Percentiles rank a stretch among this genome's conserved stretches.
Evolutionary conservation across 1,284 basidiomycete genomes (phyloP).

Genomic region (Pseudozyma thailandica): DNA sequence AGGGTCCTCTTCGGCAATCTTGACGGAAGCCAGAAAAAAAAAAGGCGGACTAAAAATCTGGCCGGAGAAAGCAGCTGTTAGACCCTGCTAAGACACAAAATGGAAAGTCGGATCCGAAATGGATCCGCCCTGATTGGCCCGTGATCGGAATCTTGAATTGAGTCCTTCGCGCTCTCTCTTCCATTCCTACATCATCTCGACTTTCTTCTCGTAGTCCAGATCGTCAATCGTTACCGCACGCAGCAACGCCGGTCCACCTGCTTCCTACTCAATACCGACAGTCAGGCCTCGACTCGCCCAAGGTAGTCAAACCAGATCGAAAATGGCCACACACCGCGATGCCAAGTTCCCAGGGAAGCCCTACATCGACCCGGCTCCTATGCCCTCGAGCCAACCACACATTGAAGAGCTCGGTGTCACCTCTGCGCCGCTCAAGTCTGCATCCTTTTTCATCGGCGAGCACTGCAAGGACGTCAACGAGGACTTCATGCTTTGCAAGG

Average conservation of each 20-base stretch:
- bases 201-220: slow-evolving; percentile 1
- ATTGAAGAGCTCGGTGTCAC: slow-evolving; percentile 91
- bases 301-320: slow-evolving; percentile 15
- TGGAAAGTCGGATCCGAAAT: slow-evolving; percentile 31
- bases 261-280: background rate
- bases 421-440: slow-evolving; percentile 93
- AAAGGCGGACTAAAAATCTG: background rate
- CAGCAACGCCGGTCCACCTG: background rate
- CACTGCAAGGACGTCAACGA: slow-evolving; percentile 97
- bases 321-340: slow-evolving; percentile 67
- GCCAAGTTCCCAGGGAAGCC: slow-evolving; percentile 65
- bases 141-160: slow-evolving; percentile 46
- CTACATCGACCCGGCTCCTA: slow-evolving; percentile 65
- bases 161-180: slow-evolving; percentile 9
- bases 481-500: slow-evolving; percentile 99
- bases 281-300: slow-evolving; percentile 1
- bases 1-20: no score
- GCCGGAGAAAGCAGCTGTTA: slow-evolving; percentile 11
- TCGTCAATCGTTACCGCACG: background rate
- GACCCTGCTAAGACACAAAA: background rate
- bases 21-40: no score
- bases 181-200: background rate
- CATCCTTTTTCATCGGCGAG: slow-evolving; percentile 95
- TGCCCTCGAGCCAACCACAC: slow-evolving; percentile 72
- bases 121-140: slow-evolving; percentile 34